Evolutionary conservation across 2,329 filamentous ascomycete species (phyloP).

Genomic region (Fusarium dimerum): DNA sequence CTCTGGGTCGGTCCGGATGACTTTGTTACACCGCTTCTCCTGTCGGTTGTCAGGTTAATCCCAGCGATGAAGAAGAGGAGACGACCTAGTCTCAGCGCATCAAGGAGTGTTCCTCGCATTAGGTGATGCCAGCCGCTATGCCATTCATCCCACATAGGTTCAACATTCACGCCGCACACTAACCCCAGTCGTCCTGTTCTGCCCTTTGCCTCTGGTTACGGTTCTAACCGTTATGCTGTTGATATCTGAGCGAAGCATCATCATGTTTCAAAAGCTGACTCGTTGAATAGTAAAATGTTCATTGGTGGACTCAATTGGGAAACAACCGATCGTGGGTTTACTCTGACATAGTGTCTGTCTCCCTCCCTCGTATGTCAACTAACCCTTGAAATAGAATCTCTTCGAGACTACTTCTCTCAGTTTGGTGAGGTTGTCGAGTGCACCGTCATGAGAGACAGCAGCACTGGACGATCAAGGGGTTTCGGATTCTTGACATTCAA

Average conservation of each 20-base stretch:
- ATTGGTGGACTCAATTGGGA: conserved; percentile 99
- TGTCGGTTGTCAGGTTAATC: not conserved
- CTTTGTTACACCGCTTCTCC: not conserved
- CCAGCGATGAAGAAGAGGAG: not conserved
- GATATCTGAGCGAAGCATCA: not conserved
- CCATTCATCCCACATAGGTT: conserved; percentile 14
- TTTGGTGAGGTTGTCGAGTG: conserved; percentile 97
- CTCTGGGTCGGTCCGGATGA: not conserved
- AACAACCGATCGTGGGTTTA: conserved; percentile 86
- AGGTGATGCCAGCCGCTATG: conserved; percentile 24
- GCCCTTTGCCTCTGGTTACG: conserved; percentile 1
- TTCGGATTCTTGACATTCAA: conserved; percentile 98
- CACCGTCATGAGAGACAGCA: conserved; percentile 98
- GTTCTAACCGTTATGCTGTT: conserved; percentile 9
- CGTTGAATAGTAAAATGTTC: conserved; percentile 86
- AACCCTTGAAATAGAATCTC: conserved; percentile 67
- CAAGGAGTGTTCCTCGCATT: conserved; percentile 8
- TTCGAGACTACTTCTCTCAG: conserved; percentile 95
- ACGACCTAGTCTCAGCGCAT: conserved; percentile 1
- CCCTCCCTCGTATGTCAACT: not conserved
- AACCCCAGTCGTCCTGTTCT: conserved; percentile 4
- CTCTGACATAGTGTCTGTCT: not conserved
- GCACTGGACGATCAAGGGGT: conserved; percentile 88
- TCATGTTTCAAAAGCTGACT: conserved; percentile 17
- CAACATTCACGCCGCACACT: conserved; percentile 10